Base-by-base conservation (phyloP, 495 filamentous ascomycete species). In the Daldinia loculata region DNA sequence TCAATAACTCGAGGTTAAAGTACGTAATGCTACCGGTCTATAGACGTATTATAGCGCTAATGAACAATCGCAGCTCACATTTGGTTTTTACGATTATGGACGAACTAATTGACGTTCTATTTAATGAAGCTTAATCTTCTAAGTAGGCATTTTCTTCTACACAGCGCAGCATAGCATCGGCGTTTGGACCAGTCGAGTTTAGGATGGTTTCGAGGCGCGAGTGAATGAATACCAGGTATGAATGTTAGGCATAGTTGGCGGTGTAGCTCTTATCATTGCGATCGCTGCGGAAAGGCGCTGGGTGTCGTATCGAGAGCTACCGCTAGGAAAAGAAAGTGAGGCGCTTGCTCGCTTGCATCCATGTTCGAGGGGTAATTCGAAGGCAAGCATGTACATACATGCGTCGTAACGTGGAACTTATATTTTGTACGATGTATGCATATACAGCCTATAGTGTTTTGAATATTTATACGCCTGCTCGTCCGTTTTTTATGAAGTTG, bases 1-100 rank as follows among this genome's bases (percentile, higher is more conserved):
- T 96, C 63, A 97, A 96, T 75, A 96, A 95, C 76, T 80, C 84
- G 60, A 82, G 88, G 70, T 75, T 91, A 58, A 94, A 93, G 88
- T 89, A 78, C 74, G 87, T 82, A 15, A 39, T 39, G 6, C 9
- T 45, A 17, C 24, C 9, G 48, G 50, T 34, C 34, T 15, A 38
- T 4, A 14, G 15, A 14, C 7, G 36, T 60, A 50, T 60, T 70
- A 30, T 15, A 3, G n/a, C 61, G 63, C 67, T 70, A 51, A 74
- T 63, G n/a, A 55, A 59, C 36, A 4, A n/a, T 38, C 11, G 34
- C 68, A 94, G 92, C 80, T 86, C 90, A 6, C 92, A 94, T 77
- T 80, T 96, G 34, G 85, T 86, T 14, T 95, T 94, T 75, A 92
- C 90, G 0, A 82, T 95, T 27, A 72, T 96, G 56, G 93, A 96